Evolutionary conservation across 768 basidiomycete species (phyloP), one percentile per base, ranked within the genome.

Genomic region (Leucocoprinus sp.): DNA sequence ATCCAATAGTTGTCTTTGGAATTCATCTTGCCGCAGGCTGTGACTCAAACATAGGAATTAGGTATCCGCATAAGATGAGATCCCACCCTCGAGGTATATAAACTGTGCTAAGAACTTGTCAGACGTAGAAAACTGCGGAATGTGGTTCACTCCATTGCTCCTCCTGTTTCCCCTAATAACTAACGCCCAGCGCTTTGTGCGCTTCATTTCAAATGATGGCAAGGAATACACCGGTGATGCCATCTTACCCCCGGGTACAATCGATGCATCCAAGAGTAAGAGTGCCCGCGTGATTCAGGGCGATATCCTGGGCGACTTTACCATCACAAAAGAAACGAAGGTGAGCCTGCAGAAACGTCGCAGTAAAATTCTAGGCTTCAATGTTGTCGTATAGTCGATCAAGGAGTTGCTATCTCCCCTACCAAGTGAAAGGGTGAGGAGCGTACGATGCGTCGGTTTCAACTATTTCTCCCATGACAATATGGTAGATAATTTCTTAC

Each of bases 211-310:
- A 11, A 62, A 60, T 9, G 64, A 67, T 45, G 58, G 59, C 39
- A 57, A 62, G 35, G 58, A 57, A 49, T 67, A 67, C 48, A 63
- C 60, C 35, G 66, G 66, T n/a, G 66, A 67, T 47, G 66, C 64
- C 12, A 64, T 67, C 26, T 55, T 67, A 14, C 60, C 62, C 0
- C n/a, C 54, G 7, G 52, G 52, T 11, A 55, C 57, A 12, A 54
- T 54, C 3, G 64, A 67, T 49, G 64, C 66, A 2, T 51, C 66
- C 18, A 55, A 61, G 43, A 64, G 60, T 49, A 64, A 49, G 23
- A 49, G 52, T 21, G 66, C 66, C 3, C 54, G 53, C 14, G 57
- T 66, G 12, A 64, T 67, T 43, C 52, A 55, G 2, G 66, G 66
- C 4, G 64, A 66, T 43, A 64, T 66, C 34, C 52, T 67, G 8